These are phyloP conservation scores for Juncus inflexus DNA, from an alignment of 176 grass and related monocot genomes.

Conservation along the genomic window DNA sequence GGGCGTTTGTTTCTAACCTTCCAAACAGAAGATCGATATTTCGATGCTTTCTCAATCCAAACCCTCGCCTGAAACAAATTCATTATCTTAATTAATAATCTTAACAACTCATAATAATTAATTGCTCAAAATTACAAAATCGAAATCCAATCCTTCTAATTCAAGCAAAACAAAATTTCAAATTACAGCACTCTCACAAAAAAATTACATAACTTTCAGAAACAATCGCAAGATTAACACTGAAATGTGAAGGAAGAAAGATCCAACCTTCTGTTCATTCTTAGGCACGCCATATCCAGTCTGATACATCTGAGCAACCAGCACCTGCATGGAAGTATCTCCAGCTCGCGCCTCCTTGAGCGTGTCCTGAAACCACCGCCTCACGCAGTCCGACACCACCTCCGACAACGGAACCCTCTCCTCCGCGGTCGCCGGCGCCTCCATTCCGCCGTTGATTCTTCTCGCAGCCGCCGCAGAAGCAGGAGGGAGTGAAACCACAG, in stretches of 20 bases:
- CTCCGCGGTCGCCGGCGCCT: constrained; percentile 19
- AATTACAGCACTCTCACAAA: background rate
- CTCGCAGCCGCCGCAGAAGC: background rate
- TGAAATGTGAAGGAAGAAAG: constrained; percentile 1
- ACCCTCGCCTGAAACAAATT: constrained; percentile 49
- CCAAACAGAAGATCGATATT: constrained; percentile 67
- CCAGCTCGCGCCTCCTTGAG: constrained; percentile 82
- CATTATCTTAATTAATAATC: background rate
- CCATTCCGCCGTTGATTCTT: constrained; percentile 38
- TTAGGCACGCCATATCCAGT: constrained; percentile 74
- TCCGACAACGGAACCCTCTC: constrained; percentile 56
- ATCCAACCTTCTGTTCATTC: constrained; percentile 74
- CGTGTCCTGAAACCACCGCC: constrained; percentile 87
- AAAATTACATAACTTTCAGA: background rate
- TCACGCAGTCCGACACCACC: constrained; percentile 70
- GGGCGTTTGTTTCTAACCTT: constrained; percentile 74
- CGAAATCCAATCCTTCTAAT: background rate
- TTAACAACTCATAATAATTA: too few species aligned
- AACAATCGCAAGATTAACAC: background rate
- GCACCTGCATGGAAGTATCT: constrained; percentile 80
- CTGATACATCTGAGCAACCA: constrained; percentile 97
- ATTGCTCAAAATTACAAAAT: background rate
- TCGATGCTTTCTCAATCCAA: constrained; percentile 91
- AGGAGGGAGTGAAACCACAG: background rate
- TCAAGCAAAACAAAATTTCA: constrained; percentile 6